These are phyloP conservation scores for Aspergillus luchuensis DNA, from an alignment of 2,329 filamentous ascomycete genomes.

Conservation along the genomic window DNA sequence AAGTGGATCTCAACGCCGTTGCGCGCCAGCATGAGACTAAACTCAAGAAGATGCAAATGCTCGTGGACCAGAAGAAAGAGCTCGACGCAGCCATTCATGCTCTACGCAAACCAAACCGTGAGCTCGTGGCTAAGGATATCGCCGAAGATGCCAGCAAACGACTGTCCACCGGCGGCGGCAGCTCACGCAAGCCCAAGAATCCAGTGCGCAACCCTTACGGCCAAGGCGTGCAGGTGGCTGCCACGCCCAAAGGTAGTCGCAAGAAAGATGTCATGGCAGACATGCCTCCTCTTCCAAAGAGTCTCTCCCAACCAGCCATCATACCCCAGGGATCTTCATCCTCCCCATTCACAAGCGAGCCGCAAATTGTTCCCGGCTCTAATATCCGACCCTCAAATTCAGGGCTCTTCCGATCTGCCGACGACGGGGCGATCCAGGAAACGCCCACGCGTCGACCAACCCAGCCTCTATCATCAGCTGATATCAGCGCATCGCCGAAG, in stretches of 20 bases:
- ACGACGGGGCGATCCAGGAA: slow-evolving; percentile 36
- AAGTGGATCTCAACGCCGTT: slow-evolving; percentile 51
- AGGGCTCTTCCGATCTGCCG: slow-evolving; percentile 20
- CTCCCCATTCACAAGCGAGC: slow-evolving; percentile 32
- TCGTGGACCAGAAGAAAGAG: slow-evolving; percentile 51
- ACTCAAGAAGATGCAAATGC: slow-evolving; percentile 47
- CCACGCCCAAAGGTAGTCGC: slow-evolving; percentile 47
- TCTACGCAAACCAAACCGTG: slow-evolving; percentile 51
- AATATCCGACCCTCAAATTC: slow-evolving; percentile 32
- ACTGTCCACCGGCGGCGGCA: slow-evolving; percentile 29
- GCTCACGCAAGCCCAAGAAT: slow-evolving; percentile 44
- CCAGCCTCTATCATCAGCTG: slow-evolving; percentile 24
- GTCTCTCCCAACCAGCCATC: slow-evolving; percentile 32
- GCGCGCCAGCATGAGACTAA: slow-evolving; percentile 50
- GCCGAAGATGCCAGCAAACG: slow-evolving; percentile 47
- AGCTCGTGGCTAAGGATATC: slow-evolving; percentile 48
- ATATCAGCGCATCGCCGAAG: slow-evolving; percentile 16
- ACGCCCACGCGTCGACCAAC: slow-evolving; percentile 43
- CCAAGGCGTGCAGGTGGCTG: slow-evolving; percentile 52
- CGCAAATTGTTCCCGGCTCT: slow-evolving; percentile 37
- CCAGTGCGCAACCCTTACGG: slow-evolving; percentile 45
- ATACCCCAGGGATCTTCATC: slow-evolving; percentile 23
- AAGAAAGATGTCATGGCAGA: slow-evolving; percentile 34
- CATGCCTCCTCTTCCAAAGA: slow-evolving; percentile 31
- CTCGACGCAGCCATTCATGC: slow-evolving; percentile 52